Percentiles rank a stretch among this genome's conserved stretches.
phyloP scores from a whole-genome alignment of 2,329 filamentous ascomycete species.

The Ophiostoma populinum region DNA sequence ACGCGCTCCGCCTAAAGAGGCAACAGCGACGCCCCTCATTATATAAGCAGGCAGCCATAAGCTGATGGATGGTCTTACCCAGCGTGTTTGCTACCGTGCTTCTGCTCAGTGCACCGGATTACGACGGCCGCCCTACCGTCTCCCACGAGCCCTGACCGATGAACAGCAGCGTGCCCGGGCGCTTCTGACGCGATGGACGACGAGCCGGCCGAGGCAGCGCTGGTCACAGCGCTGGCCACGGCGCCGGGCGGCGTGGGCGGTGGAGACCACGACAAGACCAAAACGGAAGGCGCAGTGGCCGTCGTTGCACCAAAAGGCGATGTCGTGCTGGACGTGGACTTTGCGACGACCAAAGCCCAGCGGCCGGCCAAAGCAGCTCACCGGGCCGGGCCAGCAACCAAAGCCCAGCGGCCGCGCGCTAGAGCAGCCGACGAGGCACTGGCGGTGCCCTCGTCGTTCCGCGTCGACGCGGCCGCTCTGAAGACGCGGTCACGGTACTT shows the following conservation, averaged over 20 bases:
- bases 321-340: constrained; percentile 47
- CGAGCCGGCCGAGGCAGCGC: constrained; percentile 12
- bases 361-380: constrained; percentile 24
- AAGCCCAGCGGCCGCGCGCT: too few relatives aligned
- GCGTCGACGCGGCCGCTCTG: constrained; percentile 39
- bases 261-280: constrained; percentile 4
- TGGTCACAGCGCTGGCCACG: too few relatives aligned
- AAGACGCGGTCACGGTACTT: constrained; percentile 53
- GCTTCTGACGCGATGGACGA: constrained; percentile 11
- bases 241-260: constrained; percentile 4
- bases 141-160: too few relatives aligned
- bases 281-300: constrained; percentile 14
- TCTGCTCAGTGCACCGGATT: too few relatives aligned
- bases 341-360: constrained; percentile 39
- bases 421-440: constrained; percentile 15
- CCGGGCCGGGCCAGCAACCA: constrained; percentile 5
- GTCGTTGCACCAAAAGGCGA: constrained; percentile 42
- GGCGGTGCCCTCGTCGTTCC: constrained; percentile 31
- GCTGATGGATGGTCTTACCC: too few relatives aligned
- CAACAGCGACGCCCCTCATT: too few relatives aligned
- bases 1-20: too few relatives aligned
- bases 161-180: constrained; percentile 1
- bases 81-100: too few relatives aligned
- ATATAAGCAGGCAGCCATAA: too few relatives aligned
- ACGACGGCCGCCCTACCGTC: too few relatives aligned